A percentile compares a stretch with the other conserved stretches of the same genome.
phyloP scores from a whole-genome alignment of 2,329 filamentous ascomycete genomes.

The Claviceps monticola region DNA sequence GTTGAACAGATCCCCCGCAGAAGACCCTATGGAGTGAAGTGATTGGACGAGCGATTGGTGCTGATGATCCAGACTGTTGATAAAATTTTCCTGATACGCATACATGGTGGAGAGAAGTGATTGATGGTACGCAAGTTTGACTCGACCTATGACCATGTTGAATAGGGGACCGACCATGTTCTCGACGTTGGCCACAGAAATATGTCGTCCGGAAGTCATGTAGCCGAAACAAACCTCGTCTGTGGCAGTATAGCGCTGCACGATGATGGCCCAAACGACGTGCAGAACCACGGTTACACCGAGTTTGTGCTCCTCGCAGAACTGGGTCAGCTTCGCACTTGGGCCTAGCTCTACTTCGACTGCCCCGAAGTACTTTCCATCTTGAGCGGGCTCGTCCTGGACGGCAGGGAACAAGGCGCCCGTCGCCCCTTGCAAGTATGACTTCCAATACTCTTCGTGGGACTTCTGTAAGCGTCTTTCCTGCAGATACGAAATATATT shows the following conservation, averaged over 20 bases:
- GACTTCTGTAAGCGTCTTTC: not conserved
- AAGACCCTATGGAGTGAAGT: conserved; percentile 17
- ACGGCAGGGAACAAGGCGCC: not conserved
- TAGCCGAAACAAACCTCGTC: conserved; percentile 40
- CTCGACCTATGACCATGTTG: conserved; percentile 32
- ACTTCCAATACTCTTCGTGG: conserved; percentile 1
- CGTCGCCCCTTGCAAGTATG: not conserved
- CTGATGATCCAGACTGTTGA: conserved; percentile 32
- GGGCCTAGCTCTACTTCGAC: not conserved
- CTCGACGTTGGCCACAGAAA: conserved; percentile 31
- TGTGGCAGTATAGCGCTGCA: conserved; percentile 31
- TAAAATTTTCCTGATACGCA: conserved; percentile 29
- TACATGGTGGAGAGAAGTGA: not conserved
- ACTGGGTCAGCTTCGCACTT: conserved; percentile 8
- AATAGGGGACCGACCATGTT: conserved; percentile 37
- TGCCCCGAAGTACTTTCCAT: not conserved
- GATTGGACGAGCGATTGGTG: conserved; percentile 34
- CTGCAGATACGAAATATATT: not conserved
- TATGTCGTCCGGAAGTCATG: conserved; percentile 37
- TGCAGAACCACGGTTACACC: conserved; percentile 37
- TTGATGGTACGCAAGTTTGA: conserved; percentile 19
- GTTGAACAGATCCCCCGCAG: conserved; percentile 15
- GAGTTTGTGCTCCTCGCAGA: conserved; percentile 25
- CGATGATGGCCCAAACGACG: conserved; percentile 35
- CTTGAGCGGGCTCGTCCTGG: not conserved